Base-by-base conservation (phyloP, 306 rosid species). In the Senna siamea region DNA sequence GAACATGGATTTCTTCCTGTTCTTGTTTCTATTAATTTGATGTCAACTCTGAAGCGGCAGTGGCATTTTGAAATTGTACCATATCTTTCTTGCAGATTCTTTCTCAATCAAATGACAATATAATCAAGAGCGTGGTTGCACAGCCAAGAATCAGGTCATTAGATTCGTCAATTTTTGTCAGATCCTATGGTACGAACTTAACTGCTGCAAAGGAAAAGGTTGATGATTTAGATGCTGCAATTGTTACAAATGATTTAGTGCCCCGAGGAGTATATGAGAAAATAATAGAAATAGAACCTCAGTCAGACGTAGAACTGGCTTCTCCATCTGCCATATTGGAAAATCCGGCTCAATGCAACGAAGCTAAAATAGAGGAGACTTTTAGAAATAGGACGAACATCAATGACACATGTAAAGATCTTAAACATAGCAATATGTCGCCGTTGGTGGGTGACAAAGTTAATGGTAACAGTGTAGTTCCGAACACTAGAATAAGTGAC, bases 21-120 rank as follows among this genome's bases (percentile, higher is more conserved):
- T 37, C 2, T 2, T 23, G 7, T 43, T 23, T 48, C 1, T 17
- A 51, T 17, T 6, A 68, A 28, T 50, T n/a, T 50, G 30, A 34
- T 34, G 23, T 34, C 5, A 17, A 34, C 62, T 52, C 50, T 18
- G 30, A 38, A 23, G 11, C 18, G 10, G 18, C 18, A 63, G 30
- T 18, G 22, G 28, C 12, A 17, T 61, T 37, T 17, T 61, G 28
- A 62, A 59, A 30, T 17, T 68, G 0, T 26, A 22, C 22, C n/a
- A 0, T 66, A 4, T 22, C 14, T 7, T 46, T 4, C 40, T 28
- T 60, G 79, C 83, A 85, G 85, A 66, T 67, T 54, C 53, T 23
- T 48, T 69, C 53, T 50, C 26, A 26, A 8, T 26, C 57, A 67
- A 38, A 35, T 46, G 80, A 80, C 37, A 4, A 30, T 57, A 13